phyloP scores from a whole-genome alignment of 495 filamentous ascomycete genomes.

The Cryomyces minteri region DNA sequence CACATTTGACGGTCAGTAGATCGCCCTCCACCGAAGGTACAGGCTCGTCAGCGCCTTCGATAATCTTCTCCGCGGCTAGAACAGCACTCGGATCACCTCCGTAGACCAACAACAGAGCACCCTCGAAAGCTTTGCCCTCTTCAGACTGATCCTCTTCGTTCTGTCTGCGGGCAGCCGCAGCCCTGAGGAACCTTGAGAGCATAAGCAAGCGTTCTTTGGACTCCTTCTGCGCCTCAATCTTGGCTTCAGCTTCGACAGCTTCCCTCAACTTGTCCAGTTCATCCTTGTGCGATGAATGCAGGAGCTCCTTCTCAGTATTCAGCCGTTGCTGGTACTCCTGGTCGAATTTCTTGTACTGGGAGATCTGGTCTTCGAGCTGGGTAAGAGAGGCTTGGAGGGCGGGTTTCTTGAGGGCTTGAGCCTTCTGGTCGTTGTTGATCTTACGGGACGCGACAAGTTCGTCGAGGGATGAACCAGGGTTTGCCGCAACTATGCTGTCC shows the following conservation, averaged over 20 bases:
- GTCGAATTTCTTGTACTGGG: slow-evolving; percentile 67
- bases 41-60: slow-evolving; percentile 60
- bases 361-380: slow-evolving; percentile 70
- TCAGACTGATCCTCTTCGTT: slow-evolving; percentile 41
- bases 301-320: slow-evolving; percentile 46
- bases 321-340: slow-evolving; percentile 53
- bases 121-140: slow-evolving; percentile 78
- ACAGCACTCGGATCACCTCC: slow-evolving; percentile 70
- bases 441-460: slow-evolving; percentile 65
- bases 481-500: slow-evolving; percentile 57
- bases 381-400: slow-evolving; percentile 50
- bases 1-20: slow-evolving; percentile 57
- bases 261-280: slow-evolving; percentile 52
- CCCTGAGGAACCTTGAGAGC: slow-evolving; percentile 25
- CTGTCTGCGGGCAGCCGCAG: slow-evolving; percentile 40
- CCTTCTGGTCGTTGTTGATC: slow-evolving; percentile 87
- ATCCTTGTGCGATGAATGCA: slow-evolving; percentile 50
- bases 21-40: slow-evolving; percentile 45
- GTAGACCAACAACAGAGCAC: slow-evolving; percentile 75
- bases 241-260: slow-evolving; percentile 27
- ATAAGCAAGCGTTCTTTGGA: slow-evolving; percentile 26
- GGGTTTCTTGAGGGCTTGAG: slow-evolving; percentile 81
- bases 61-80: slow-evolving; percentile 63
- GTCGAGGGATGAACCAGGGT: slow-evolving; percentile 59
- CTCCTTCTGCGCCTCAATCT: slow-evolving; percentile 37